These are phyloP conservation scores for Solanum piurae DNA, from an alignment of 257 asterid species.

Conservation along the genomic window DNA sequence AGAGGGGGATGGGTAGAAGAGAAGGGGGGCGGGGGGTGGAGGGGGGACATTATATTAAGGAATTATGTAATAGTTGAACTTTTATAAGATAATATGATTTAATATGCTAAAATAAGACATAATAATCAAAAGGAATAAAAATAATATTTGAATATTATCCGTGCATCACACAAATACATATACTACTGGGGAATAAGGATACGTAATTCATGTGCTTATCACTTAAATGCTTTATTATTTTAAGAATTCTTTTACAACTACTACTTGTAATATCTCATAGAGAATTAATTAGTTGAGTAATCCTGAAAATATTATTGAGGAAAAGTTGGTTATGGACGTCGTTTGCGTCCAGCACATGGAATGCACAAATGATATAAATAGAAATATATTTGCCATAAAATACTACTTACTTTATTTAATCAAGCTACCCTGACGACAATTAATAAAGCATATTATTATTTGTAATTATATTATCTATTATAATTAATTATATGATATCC, in stretches of 20 bases:
- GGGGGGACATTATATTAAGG: too few relatives aligned
- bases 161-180: too few relatives aligned
- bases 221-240: not conserved
- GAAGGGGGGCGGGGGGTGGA: too few relatives aligned
- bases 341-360: not conserved
- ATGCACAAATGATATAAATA: not conserved
- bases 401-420: not conserved
- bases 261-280: not conserved
- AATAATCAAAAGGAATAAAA: too few relatives aligned
- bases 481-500: too few relatives aligned
- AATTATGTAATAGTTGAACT: too few relatives aligned
- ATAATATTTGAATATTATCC: too few relatives aligned
- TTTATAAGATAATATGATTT: too few relatives aligned
- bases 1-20: too few relatives aligned
- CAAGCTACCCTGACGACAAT: not conserved
- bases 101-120: too few relatives aligned
- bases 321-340: not conserved
- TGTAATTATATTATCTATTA: not conserved
- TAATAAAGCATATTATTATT: not conserved
- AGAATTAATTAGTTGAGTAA: not conserved
- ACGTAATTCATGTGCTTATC: not conserved
- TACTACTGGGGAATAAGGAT: not conserved
- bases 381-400: not conserved
- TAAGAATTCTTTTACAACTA: not conserved
- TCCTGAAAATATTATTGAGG: not conserved